Conservation (phyloP, 495 filamentous ascomycete species). For the Trichocladium antarcticum region DNA sequence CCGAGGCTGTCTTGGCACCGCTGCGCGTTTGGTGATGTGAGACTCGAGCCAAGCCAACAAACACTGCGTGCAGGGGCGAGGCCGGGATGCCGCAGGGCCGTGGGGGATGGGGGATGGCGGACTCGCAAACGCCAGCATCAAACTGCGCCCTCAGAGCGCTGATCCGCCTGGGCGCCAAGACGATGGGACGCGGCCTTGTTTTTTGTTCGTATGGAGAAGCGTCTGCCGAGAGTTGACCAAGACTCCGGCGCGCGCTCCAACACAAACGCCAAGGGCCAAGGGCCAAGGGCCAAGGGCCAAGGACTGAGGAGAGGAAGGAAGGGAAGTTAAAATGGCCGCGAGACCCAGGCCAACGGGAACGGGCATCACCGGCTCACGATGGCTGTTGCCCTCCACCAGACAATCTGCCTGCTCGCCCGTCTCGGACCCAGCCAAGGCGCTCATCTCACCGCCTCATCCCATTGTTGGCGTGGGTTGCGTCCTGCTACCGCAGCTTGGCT, state of each 20-base stretch:
- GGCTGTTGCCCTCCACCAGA: not conserved
- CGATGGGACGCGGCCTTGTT: not conserved
- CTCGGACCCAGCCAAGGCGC: not conserved
- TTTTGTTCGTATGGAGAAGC: not conserved
- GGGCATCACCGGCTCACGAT: not conserved
- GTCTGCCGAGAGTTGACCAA: slow-evolving; percentile 5
- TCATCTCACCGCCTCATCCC: not conserved
- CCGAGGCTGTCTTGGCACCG: slow-evolving; percentile 6
- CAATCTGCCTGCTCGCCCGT: not conserved
- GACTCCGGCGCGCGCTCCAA: not conserved
- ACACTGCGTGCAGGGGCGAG: not conserved
- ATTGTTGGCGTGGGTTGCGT: not conserved
- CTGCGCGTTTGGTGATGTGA: not conserved
- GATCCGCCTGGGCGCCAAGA: slow-evolving; percentile 16
- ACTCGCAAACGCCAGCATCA: not conserved
- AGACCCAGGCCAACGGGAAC: not conserved
- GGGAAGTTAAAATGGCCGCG: slow-evolving; percentile 9
- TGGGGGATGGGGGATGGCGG: not conserved
- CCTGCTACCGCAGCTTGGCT: not conserved
- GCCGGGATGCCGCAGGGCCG: not conserved
- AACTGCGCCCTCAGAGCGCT: not conserved
- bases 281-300: slow-evolving; percentile 1
- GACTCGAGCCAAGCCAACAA: not conserved
- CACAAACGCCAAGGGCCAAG: slow-evolving; percentile 3
- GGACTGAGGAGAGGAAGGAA: not conserved